Conservation (phyloP, 2,329 filamentous ascomycete genomes). For the Pseudocercospora fijiensis region DNA sequence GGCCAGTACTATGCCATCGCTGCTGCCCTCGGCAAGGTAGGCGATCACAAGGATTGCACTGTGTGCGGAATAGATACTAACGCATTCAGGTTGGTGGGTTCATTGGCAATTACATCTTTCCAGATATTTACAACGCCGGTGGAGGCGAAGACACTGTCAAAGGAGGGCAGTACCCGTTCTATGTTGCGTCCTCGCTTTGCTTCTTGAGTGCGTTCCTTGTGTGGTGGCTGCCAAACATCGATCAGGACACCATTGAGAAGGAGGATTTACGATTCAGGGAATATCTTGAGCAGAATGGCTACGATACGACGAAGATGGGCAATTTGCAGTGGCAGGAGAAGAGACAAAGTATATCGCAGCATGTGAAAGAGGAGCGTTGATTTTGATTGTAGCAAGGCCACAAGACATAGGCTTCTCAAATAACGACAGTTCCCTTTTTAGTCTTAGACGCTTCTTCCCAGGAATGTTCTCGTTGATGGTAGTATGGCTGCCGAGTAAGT, state of each 20-base stretch:
- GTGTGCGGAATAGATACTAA: neutral
- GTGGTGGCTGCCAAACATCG: conserved; percentile 71
- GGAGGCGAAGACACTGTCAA: conserved; percentile 50
- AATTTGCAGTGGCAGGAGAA: conserved; percentile 10
- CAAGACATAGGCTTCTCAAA: neutral
- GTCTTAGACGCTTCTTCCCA: neutral
- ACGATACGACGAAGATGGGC: conserved; percentile 57
- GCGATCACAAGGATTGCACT: conserved; percentile 2
- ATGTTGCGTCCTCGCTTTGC: conserved; percentile 74
- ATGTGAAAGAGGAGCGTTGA: neutral
- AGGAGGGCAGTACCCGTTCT: conserved; percentile 81
- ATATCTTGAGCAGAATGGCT: conserved; percentile 72
- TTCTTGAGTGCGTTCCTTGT: conserved; percentile 69
- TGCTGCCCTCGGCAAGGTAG: conserved; percentile 69
- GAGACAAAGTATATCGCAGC: conserved; percentile 3
- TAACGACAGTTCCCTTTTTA: neutral
- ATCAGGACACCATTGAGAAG: conserved; percentile 75
- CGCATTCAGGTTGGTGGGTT: conserved; percentile 56
- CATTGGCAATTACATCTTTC: conserved; percentile 79
- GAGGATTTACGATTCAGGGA: conserved; percentile 75
- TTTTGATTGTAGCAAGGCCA: neutral
- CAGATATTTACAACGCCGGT: conserved; percentile 59
- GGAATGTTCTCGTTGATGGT: neutral
- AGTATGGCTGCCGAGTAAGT: neutral
- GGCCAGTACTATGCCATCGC: conserved; percentile 73